These are phyloP conservation scores for Fomitopsis pinicola DNA, from an alignment of 1,284 basidiomycete species.

Conservation along the genomic window DNA sequence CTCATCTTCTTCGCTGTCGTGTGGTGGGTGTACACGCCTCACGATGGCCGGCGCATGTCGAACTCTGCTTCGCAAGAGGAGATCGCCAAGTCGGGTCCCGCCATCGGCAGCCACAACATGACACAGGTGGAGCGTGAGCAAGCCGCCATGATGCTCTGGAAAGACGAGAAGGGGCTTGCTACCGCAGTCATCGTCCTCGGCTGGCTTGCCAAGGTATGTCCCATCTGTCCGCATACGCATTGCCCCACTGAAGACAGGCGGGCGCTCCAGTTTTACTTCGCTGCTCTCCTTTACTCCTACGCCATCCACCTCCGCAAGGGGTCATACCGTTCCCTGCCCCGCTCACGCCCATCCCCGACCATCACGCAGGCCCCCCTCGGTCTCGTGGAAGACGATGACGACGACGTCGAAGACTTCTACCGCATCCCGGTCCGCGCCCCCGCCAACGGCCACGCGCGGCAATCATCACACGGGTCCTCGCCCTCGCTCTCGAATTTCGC, in stretches of 20 bases:
- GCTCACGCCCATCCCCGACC: slow-evolving; percentile 38
- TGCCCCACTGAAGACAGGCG: background rate
- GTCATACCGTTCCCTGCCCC: slow-evolving; percentile 82
- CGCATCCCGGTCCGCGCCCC: slow-evolving; percentile 50
- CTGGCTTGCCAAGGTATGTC: slow-evolving; percentile 85
- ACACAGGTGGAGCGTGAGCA: slow-evolving; percentile 59
- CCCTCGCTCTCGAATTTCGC: slow-evolving; percentile 44
- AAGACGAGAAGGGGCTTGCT: slow-evolving; percentile 82
- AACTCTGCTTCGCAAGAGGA: slow-evolving; percentile 86
- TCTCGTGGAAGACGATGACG: slow-evolving; percentile 45
- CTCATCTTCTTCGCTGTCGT: slow-evolving; percentile 84
- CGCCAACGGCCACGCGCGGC: slow-evolving; percentile 11
- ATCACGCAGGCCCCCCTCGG: slow-evolving; percentile 18
- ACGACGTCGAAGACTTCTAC: slow-evolving; percentile 63
- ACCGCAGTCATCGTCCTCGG: slow-evolving; percentile 75
- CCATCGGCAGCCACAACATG: slow-evolving; percentile 37
- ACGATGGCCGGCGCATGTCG: slow-evolving; percentile 78
- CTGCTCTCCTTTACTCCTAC: slow-evolving; percentile 89
- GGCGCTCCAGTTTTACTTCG: slow-evolving; percentile 80
- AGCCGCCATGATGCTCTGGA: slow-evolving; percentile 84
- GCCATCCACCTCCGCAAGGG: slow-evolving; percentile 90
- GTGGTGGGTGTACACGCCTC: slow-evolving; percentile 90
- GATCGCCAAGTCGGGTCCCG: slow-evolving; percentile 59
- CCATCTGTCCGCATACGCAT: background rate
- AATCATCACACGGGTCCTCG: slow-evolving; percentile 18